Evolutionary conservation across 768 basidiomycete species (phyloP).

Genomic region (Pulveroboletus sp.): DNA sequence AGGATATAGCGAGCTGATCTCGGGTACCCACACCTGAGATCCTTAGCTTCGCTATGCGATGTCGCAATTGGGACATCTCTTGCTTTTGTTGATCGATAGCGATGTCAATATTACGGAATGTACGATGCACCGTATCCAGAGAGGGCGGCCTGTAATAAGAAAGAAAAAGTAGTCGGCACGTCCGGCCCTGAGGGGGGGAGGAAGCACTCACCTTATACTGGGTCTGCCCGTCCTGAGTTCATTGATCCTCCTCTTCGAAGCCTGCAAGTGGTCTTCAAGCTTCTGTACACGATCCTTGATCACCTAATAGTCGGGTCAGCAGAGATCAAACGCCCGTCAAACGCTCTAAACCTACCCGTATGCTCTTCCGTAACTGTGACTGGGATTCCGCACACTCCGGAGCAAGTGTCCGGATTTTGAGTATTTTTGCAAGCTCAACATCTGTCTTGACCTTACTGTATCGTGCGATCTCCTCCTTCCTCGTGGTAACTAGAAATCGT

Average conservation of each 20-base stretch:
- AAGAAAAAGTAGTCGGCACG: neutral
- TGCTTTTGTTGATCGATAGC: constrained; percentile 58
- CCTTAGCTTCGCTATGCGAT: constrained; percentile 51
- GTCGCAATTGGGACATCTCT: constrained; percentile 47
- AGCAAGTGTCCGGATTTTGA: constrained; percentile 71
- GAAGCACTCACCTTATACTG: constrained; percentile 48
- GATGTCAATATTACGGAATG: constrained; percentile 79
- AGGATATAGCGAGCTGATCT: constrained; percentile 41
- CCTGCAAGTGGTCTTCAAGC: constrained; percentile 68
- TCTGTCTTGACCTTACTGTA: constrained; percentile 78
- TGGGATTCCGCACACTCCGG: constrained; percentile 88
- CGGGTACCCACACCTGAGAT: constrained; percentile 29
- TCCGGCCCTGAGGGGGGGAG: neutral
- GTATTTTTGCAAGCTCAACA: constrained; percentile 70
- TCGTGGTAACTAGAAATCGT: constrained; percentile 57
- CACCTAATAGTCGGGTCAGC: constrained; percentile 37
- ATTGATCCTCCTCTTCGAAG: constrained; percentile 64
- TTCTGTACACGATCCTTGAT: constrained; percentile 72
- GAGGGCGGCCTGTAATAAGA: constrained; percentile 62
- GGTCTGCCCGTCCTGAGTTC: constrained; percentile 59
- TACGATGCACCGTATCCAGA: constrained; percentile 76
- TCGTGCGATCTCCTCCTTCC: constrained; percentile 76
- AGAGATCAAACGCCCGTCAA: neutral
- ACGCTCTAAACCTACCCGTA: constrained; percentile 48
- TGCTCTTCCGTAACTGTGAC: constrained; percentile 62